These are phyloP conservation scores for Cercophora scortea DNA, from an alignment of 495 filamentous ascomycete species.

Conservation along the genomic window DNA sequence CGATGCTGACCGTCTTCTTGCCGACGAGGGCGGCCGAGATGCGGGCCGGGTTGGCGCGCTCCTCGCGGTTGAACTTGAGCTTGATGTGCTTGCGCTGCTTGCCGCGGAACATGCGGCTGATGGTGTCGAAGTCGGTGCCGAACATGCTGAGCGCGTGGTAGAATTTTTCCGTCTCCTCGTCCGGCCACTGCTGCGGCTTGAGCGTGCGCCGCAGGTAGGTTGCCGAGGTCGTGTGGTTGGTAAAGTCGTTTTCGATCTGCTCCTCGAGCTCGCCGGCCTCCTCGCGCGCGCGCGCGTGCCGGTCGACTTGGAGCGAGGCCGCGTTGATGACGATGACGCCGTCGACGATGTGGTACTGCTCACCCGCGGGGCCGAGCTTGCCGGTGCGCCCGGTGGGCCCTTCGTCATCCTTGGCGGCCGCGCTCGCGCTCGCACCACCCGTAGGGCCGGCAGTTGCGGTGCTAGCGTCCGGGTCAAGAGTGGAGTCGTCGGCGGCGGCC, in stretches of 20 bases:
- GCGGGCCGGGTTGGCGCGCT: conserved; percentile 60
- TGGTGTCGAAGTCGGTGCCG: conserved; percentile 88
- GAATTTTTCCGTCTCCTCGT: conserved; percentile 71
- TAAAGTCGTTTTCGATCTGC: conserved; percentile 78
- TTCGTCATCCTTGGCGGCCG: background rate
- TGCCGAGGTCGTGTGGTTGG: conserved; percentile 62
- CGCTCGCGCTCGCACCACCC: background rate
- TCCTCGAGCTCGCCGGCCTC: conserved; percentile 52
- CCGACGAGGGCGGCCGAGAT: conserved; percentile 61
- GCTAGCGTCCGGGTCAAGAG: background rate
- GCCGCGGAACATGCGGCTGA: conserved; percentile 72
- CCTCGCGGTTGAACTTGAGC: conserved; percentile 87
- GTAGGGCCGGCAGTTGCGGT: background rate
- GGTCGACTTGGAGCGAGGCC: conserved; percentile 68
- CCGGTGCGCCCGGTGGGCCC: background rate
- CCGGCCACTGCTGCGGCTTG: conserved; percentile 63
- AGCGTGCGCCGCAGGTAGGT: conserved; percentile 64
- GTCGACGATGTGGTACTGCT: conserved; percentile 56
- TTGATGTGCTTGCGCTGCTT: conserved; percentile 75
- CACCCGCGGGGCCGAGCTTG: conserved; percentile 12
- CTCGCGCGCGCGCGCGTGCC: conserved; percentile 58
- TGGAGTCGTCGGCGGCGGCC: background rate
- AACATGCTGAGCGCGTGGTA: conserved; percentile 79
- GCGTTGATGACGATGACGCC: conserved; percentile 78
- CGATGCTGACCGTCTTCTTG: conserved; percentile 49